A percentile compares a stretch with the other conserved stretches of the same genome.
phyloP scores from a whole-genome alignment of 2,329 filamentous ascomycete species.

The Aureobasidium namibiae region DNA sequence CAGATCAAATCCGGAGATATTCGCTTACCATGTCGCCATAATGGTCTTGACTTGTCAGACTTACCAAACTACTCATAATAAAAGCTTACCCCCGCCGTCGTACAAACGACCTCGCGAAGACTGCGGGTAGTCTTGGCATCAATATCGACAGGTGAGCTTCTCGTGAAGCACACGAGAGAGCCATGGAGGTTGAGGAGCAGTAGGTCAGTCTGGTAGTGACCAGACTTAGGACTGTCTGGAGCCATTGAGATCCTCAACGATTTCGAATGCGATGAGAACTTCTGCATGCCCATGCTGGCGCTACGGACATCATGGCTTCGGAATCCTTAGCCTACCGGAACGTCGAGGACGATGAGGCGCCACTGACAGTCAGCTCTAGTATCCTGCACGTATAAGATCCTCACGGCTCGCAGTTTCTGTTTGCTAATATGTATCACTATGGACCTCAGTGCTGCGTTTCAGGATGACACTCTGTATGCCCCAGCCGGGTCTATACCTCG shows the following conservation, averaged over 20 bases:
- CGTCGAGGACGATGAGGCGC: background rate
- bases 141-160: background rate
- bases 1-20: background rate
- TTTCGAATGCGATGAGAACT: background rate
- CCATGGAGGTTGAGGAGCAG: background rate
- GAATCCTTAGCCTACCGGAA: background rate
- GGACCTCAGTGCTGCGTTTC: background rate
- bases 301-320: background rate
- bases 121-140: background rate
- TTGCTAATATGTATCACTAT: constrained; percentile 6
- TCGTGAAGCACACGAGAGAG: background rate
- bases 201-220: too few relatives aligned
- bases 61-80: background rate
- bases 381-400: background rate
- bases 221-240: background rate
- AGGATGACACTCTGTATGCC: background rate
- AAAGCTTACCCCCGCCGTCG: background rate
- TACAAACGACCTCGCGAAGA: background rate
- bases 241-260: background rate
- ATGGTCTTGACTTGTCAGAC: background rate
- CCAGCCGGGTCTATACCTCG: background rate
- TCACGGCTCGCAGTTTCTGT: background rate
- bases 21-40: background rate
- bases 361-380: constrained; percentile 7
- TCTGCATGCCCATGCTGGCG: background rate